Conservation (phyloP, 164 flowering plant species). For the Chloranthus sessilifolius region DNA sequence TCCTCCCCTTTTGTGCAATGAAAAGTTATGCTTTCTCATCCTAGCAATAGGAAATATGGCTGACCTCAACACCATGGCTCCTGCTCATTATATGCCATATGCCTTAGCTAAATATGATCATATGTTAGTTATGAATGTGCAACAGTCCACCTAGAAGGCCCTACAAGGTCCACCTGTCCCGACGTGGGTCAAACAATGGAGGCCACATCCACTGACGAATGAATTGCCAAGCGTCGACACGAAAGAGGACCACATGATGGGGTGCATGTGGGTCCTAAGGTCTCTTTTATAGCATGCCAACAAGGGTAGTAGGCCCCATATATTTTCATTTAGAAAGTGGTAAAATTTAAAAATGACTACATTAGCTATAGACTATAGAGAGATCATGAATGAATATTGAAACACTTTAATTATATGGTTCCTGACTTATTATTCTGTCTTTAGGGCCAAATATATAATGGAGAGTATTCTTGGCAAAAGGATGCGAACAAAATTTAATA, state of each 20-base stretch:
- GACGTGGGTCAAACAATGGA: not conserved
- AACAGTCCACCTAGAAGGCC: no score
- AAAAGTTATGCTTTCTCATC: not conserved
- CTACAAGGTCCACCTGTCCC: no score
- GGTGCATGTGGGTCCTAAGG: not conserved
- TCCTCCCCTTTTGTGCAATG: slow-evolving; percentile 1
- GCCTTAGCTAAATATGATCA: not conserved
- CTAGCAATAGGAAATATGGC: not conserved
- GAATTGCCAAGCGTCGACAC: not conserved
- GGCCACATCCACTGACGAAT: no score
- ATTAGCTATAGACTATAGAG: not conserved
- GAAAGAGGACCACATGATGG: not conserved
- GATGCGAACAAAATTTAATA: no score
- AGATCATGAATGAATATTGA: not conserved
- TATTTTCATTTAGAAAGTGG: not conserved
- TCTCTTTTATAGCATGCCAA: not conserved
- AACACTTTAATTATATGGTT: no score
- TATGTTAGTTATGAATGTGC: not conserved
- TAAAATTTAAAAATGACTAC: no score
- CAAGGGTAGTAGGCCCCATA: not conserved
- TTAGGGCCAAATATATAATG: no score
- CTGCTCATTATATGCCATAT: not conserved
- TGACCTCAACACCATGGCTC: not conserved
- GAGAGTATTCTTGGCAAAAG: no score
- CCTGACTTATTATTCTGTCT: no score